Base-by-base conservation (phyloP, 495 filamentous ascomycete species). In the Entonaema liquescens region DNA sequence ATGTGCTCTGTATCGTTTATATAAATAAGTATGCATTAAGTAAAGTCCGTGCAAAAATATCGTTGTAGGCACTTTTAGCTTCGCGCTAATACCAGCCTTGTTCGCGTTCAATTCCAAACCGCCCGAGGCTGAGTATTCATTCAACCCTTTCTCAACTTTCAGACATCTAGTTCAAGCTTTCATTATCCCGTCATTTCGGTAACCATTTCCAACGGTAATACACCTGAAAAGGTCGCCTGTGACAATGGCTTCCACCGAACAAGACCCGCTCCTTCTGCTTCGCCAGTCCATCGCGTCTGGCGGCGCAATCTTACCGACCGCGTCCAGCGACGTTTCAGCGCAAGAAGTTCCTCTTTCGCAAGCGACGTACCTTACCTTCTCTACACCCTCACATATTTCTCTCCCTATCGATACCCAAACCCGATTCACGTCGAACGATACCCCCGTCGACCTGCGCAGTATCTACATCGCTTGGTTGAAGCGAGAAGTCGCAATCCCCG, bases 381-480 rank as follows among this genome's bases (percentile, higher is more conserved):
- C 87, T 54, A 78, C 84, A 40, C 86, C 89, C 2, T 67, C 82
- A 6, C 88, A 87, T 56, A 84, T 90, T 42, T 81, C 89, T n/a
- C 84, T 97, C 60, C 83, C 91, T 2, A 87, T 99, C 70, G 87
- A 87, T 50, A 85, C 89, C 9, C 85, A 89, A 11, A 98, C 96
- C 44, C 93, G 95, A 67, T 98, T 98, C 84, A 83, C 90, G 54
- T 86, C 87, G 36, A 81, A 85, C 40, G 85, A 88, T 53, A 87
- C 89, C 47, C 84, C 92, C 1, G 89, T 98, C 68, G 92, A 97
- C 77, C 86, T 99, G 40, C 93, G 95, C 78, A 92, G 90, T 79
- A 93, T 98, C 81, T 97, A 93, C 81, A 96, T 98, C 68, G 92
- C 93, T 57, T 99, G 92, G 91, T 85, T 91, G 76, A 95, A 97